Evolutionary conservation across 1,284 basidiomycete genomes (phyloP).

Genomic region (Leccinum pachyderme): DNA sequence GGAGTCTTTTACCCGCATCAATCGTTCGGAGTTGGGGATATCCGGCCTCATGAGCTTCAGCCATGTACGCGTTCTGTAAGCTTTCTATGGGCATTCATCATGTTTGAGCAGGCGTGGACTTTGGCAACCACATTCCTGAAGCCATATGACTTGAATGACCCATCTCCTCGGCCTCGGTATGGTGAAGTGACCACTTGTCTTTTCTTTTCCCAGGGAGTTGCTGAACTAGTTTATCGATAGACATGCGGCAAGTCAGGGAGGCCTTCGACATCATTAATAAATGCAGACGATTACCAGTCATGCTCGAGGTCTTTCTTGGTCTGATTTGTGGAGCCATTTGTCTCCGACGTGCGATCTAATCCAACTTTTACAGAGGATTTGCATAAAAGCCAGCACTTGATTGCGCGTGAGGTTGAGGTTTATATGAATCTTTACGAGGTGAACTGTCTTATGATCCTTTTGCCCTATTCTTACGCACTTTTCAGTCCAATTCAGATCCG

Average conservation of each 20-base stretch:
- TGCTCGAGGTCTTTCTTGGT: slow-evolving; percentile 71
- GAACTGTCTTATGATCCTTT: slow-evolving; percentile 11
- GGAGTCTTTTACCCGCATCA: slow-evolving; percentile 62
- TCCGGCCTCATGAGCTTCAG: slow-evolving; percentile 64
- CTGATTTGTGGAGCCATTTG: slow-evolving; percentile 18
- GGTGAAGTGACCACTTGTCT: slow-evolving; percentile 31
- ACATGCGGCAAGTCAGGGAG: slow-evolving; percentile 45
- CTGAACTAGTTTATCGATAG: slow-evolving; percentile 34
- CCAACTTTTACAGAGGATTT: slow-evolving; percentile 51
- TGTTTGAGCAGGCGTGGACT: slow-evolving; percentile 56
- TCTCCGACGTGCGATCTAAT: slow-evolving; percentile 2
- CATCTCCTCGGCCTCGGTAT: slow-evolving; percentile 33
- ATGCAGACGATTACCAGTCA: slow-evolving; percentile 54
- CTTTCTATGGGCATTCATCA: slow-evolving; percentile 1
- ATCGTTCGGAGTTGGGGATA: slow-evolving; percentile 60
- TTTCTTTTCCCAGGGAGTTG: not conserved
- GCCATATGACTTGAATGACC: slow-evolving; percentile 51
- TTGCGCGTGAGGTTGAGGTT: slow-evolving; percentile 56
- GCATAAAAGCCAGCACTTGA: slow-evolving; percentile 54
- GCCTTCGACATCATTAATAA: slow-evolving; percentile 58
- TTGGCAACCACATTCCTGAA: slow-evolving; percentile 54
- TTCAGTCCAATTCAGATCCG: slow-evolving; percentile 47
- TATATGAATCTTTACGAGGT: slow-evolving; percentile 66
- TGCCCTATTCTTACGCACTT: slow-evolving; percentile 6
- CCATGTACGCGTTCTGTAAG: slow-evolving; percentile 42